phyloP scores from a whole-genome alignment of 306 rosid genomes.

The Rosa multiflora region DNA sequence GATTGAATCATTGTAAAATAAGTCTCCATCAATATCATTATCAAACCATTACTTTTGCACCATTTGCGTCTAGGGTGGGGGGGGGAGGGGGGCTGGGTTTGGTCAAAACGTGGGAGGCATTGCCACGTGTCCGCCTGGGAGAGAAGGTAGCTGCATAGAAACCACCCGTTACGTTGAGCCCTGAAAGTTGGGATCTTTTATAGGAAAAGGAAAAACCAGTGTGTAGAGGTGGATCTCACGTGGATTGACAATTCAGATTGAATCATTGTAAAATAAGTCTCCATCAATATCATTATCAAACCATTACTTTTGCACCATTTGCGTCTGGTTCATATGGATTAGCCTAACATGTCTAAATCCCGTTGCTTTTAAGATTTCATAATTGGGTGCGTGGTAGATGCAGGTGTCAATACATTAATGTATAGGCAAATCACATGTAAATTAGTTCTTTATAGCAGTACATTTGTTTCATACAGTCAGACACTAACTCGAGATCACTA shows the following conservation, averaged over 20 bases:
- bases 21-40: background rate
- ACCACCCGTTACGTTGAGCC: constrained; percentile 30
- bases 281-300: background rate
- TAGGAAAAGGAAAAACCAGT: background rate
- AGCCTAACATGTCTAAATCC: background rate
- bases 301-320: background rate
- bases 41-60: background rate
- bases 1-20: background rate
- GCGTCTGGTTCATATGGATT: constrained; percentile 1
- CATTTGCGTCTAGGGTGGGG: background rate
- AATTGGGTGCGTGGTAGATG: background rate
- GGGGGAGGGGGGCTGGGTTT: background rate
- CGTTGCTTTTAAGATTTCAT: background rate
- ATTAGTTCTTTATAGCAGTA: too few relatives aligned
- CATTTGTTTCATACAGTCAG: too few relatives aligned
- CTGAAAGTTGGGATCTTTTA: constrained; percentile 17
- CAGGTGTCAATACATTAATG: too few relatives aligned
- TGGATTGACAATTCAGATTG: background rate
- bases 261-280: background rate
- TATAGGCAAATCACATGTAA: too few relatives aligned
- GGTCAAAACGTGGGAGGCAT: constrained; percentile 29
- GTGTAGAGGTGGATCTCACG: constrained; percentile 1
- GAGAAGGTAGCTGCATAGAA: constrained; percentile 38
- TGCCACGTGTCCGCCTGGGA: constrained; percentile 16
- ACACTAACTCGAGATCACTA: too few relatives aligned